These are phyloP conservation scores for Fusarium sp. DNA, from an alignment of 2,329 filamentous ascomycete species.

Conservation along the genomic window DNA sequence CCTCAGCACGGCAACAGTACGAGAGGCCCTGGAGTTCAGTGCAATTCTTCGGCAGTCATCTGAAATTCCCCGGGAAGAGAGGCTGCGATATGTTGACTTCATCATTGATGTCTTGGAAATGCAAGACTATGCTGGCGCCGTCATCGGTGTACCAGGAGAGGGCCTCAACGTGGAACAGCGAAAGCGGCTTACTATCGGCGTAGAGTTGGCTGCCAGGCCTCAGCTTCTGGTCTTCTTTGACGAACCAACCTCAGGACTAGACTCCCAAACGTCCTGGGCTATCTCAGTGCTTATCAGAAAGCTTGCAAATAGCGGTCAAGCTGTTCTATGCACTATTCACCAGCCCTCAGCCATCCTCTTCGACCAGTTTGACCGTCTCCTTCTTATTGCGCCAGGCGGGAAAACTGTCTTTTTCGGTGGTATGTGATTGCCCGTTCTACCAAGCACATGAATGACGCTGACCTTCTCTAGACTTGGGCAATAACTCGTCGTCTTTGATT, in stretches of 20 bases:
- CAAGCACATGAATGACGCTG: not conserved
- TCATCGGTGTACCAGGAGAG: slow-evolving; percentile 68
- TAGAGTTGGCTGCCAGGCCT: slow-evolving; percentile 80
- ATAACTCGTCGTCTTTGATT: slow-evolving; percentile 61
- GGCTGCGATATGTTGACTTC: slow-evolving; percentile 47
- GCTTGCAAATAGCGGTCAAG: slow-evolving; percentile 61
- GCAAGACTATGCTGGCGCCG: slow-evolving; percentile 75
- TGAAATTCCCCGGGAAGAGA: slow-evolving; percentile 58
- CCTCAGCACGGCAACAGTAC: slow-evolving; percentile 74
- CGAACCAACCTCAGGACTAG: slow-evolving; percentile 81
- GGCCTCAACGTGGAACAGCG: slow-evolving; percentile 59
- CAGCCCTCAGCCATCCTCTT: slow-evolving; percentile 61
- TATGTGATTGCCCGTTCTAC: slow-evolving; percentile 50
- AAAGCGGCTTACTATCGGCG: slow-evolving; percentile 77
- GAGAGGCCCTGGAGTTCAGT: slow-evolving; percentile 64
- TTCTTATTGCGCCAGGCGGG: slow-evolving; percentile 68
- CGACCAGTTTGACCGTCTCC: slow-evolving; percentile 64
- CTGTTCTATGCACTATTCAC: slow-evolving; percentile 62
- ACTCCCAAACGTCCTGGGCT: slow-evolving; percentile 81
- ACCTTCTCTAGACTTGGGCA: slow-evolving; percentile 49
- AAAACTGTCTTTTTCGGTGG: slow-evolving; percentile 72
- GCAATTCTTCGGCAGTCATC: slow-evolving; percentile 75
- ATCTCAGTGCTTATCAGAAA: slow-evolving; percentile 79
- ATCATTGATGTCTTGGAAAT: slow-evolving; percentile 54
- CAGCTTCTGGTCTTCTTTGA: slow-evolving; percentile 80